Conservation (phyloP, 225 moss, liverwort and hornwort genomes). For the Pleurozium schreberi region DNA sequence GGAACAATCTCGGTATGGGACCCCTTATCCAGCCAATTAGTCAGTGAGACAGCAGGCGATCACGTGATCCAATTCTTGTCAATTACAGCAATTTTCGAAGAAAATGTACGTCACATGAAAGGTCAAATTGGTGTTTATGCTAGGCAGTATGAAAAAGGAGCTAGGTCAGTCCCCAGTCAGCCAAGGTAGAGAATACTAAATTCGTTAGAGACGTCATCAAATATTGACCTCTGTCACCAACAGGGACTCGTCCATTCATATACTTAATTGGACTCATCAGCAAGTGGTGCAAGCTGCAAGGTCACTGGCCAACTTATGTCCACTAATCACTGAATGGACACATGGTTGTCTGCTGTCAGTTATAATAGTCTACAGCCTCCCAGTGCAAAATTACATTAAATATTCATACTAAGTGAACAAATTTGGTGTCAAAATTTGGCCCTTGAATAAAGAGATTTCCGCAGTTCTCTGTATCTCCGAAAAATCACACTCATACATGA, state of each 20-base stretch:
- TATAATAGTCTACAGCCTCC: neutral
- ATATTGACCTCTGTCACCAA: neutral
- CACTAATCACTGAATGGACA: neutral
- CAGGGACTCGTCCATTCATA: neutral
- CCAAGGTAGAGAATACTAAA: neutral
- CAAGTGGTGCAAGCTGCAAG: neutral
- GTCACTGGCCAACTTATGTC: neutral
- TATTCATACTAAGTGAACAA: neutral
- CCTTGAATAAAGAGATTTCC: neutral
- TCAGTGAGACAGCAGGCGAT: neutral
- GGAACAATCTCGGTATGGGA: neutral
- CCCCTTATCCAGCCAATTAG: neutral
- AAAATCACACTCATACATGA: neutral
- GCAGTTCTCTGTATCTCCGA: neutral
- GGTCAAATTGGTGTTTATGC: neutral
- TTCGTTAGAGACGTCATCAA: neutral
- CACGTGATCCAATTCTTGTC: neutral
- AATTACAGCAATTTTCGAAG: neutral
- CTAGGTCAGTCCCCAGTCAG: neutral
- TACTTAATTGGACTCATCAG: neutral
- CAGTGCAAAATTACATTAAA: neutral
- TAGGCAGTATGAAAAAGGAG: neutral
- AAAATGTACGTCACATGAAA: neutral
- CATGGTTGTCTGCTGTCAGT: neutral
- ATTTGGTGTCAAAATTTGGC: neutral